phyloP scores from a whole-genome alignment of 257 asterid genomes.

The Lycium barbarum region DNA sequence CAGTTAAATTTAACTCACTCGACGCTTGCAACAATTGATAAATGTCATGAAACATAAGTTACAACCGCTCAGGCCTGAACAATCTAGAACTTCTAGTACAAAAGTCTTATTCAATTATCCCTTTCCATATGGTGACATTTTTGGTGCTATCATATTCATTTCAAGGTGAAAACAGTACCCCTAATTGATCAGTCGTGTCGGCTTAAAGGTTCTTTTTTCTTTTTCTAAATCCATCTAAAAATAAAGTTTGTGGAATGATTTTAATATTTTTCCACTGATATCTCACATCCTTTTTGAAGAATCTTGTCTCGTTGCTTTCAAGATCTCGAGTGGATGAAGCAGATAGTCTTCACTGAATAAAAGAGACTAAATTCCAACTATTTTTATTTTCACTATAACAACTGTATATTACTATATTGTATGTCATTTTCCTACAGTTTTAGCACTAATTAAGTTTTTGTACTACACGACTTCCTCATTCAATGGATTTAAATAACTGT shows the following conservation, averaged over 20 bases:
- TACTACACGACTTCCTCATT: background rate
- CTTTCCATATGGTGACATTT: slow-evolving; percentile 21
- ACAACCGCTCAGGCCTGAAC: background rate
- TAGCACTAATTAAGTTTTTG: background rate
- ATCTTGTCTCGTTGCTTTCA: slow-evolving; percentile 38
- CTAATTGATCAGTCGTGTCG: slow-evolving; percentile 32
- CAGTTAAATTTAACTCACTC: background rate
- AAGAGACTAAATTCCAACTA: slow-evolving; percentile 28
- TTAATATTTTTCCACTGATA: background rate
- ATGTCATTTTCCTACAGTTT: slow-evolving; percentile 17
- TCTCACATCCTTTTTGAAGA: background rate
- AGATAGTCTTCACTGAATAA: slow-evolving; percentile 30
- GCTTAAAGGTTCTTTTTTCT: slow-evolving; percentile 16
- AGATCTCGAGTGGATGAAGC: slow-evolving; percentile 36
- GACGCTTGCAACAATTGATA: background rate
- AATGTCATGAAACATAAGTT: background rate
- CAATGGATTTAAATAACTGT: background rate
- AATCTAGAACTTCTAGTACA: background rate
- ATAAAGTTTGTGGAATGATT: background rate
- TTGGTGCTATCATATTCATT: slow-evolving; percentile 8
- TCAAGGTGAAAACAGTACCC: slow-evolving; percentile 23
- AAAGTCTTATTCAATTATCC: slow-evolving; percentile 3
- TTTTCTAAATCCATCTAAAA: background rate
- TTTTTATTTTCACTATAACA: background rate
- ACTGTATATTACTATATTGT: background rate